These are phyloP conservation scores for Pichia paraexigua DNA, from an alignment of 805 yeast genomes.

Conservation along the genomic window DNA sequence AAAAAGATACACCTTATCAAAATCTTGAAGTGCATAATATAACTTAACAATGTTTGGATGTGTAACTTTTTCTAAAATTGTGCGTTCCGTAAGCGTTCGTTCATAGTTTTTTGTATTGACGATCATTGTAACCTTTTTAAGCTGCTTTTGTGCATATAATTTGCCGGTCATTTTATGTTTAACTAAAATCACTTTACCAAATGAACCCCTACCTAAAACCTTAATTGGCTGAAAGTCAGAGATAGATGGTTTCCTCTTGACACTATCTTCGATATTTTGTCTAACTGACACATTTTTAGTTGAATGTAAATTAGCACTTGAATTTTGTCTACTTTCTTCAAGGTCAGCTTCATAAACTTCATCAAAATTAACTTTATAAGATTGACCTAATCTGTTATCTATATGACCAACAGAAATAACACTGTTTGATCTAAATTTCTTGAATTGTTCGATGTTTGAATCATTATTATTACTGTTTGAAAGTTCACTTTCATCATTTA, in stretches of 20 bases:
- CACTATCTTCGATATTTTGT: not conserved
- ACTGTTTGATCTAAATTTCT: slow-evolving; percentile 24
- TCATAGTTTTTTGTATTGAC: slow-evolving; percentile 52
- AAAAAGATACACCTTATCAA: slow-evolving; percentile 62
- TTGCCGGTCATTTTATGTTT: slow-evolving; percentile 53
- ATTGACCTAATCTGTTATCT: slow-evolving; percentile 35
- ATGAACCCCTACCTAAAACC: slow-evolving; percentile 82
- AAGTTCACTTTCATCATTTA: not conserved
- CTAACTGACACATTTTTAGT: not conserved
- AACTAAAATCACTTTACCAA: slow-evolving; percentile 78
- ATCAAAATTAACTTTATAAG: slow-evolving; percentile 43
- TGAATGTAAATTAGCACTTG: not conserved
- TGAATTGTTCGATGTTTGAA: slow-evolving; percentile 16
- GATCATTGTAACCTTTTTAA: slow-evolving; percentile 72
- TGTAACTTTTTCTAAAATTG: slow-evolving; percentile 60
- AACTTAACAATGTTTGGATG: slow-evolving; percentile 80
- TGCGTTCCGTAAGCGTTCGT: slow-evolving; percentile 72
- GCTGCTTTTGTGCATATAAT: slow-evolving; percentile 79
- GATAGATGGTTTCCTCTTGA: slow-evolving; percentile 16
- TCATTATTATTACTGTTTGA: not conserved
- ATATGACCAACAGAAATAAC: slow-evolving; percentile 26
- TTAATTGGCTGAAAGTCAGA: slow-evolving; percentile 68
- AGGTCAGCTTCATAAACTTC: slow-evolving; percentile 28
- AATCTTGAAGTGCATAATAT: slow-evolving; percentile 78
- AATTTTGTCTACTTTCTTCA: slow-evolving; percentile 19